phyloP scores from a whole-genome alignment of 2,329 filamentous ascomycete species.

The Celoporthe dispersa region DNA sequence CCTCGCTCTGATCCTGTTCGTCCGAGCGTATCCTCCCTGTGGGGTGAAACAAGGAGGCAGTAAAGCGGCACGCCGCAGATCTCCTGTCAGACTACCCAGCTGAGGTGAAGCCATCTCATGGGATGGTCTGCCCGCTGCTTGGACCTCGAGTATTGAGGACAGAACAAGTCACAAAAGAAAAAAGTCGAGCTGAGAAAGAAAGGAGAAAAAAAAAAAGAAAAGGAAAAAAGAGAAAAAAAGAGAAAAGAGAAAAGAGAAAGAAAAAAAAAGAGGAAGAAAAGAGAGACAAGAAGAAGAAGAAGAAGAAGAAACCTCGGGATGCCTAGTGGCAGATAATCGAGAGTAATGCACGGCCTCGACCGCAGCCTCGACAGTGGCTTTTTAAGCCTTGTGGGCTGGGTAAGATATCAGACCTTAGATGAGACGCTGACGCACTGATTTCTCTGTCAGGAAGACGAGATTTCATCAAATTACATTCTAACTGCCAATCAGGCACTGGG shows the following conservation, averaged over 20 bases:
- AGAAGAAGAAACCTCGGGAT: not conserved
- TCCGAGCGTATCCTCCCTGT: not conserved
- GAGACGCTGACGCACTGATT: constrained; percentile 25
- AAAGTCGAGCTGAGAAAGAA: not conserved
- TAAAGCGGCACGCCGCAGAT: not conserved
- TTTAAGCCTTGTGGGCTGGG: not conserved
- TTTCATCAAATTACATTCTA: constrained; percentile 16
- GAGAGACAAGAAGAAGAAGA: not conserved
- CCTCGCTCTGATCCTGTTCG: not conserved
- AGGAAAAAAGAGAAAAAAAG: too few relatives aligned
- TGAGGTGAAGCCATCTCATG: not conserved
- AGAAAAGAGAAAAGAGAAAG: too few relatives aligned
- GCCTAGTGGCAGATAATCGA: constrained; percentile 6
- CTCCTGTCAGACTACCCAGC: not conserved
- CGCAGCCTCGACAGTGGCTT: constrained; percentile 1
- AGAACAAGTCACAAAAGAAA: not conserved
- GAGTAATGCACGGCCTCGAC: not conserved
- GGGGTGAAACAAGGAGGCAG: not conserved
- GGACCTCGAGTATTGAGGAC: not conserved
- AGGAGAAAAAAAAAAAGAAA: not conserved
- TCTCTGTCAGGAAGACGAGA: constrained; percentile 20
- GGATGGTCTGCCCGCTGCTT: not conserved
- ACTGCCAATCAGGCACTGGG: constrained; percentile 27
- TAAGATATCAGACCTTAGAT: not conserved
- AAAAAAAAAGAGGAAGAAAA: too few relatives aligned